Evolutionary conservation across 83 land plant species (phyloP), one percentile per base, ranked within the genome.

Genomic region (Isoetes engelmannii): DNA sequence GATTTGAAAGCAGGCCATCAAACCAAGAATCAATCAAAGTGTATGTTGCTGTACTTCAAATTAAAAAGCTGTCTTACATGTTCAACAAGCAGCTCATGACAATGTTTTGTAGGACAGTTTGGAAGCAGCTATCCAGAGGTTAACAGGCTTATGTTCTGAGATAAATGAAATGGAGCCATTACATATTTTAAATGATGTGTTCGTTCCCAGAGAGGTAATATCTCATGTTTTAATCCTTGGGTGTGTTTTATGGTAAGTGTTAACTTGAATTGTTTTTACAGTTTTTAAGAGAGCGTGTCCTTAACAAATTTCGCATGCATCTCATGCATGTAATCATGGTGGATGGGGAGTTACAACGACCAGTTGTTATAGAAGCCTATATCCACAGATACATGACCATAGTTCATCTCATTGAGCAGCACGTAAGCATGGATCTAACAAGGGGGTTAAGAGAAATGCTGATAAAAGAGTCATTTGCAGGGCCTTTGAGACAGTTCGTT

Each of bases 151-250:
- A 4, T 92, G 97, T 74, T 92, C 99, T 54, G 89, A 84, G 57
- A 72, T 96, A 63, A 96, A 96, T 80, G 97, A 96, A 68, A 92
- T 96, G 97, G 99, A 96, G 72, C 99, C 99, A 18, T 79, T 96
- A 72, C 88, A 97, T 72, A 84, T 96, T 42, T 71, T 92, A 7
- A 92, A 92, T 66, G 97, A 96, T 77, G 90, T 96, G n/a, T 96
- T 91, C 77, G 90, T 96, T 42, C 80, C 95, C 42, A 84, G 97
- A 51, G 54, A 51, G 54, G 12, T 51, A 3, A 51, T 12, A 51
- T 51, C 54, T 51, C 17, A 44, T 44, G 20, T 15, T 45, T n/a
- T 8, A 44, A 45, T n/a, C 12, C 37, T 28, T 28, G 37, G 37
- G 37, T 28, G 37, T 28, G 37, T 2, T 28, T 28, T 28, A 28